Base-by-base conservation (phyloP, 1,284 basidiomycete species). In the Veloboletus limbatus region DNA sequence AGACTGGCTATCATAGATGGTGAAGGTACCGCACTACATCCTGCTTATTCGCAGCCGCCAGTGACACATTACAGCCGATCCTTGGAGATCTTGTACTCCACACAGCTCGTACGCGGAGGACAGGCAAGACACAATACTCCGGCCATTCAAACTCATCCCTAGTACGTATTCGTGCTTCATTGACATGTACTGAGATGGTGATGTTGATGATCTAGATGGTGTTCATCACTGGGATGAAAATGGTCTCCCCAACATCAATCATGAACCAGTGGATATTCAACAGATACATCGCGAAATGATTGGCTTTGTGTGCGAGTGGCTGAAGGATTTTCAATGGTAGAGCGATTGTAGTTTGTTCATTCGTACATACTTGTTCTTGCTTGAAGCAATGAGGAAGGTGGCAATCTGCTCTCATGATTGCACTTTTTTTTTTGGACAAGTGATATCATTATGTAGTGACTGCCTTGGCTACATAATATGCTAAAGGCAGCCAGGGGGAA, bases 141-240 rank as follows among this genome's bases (percentile, higher is more conserved):
- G 78, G 40, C 95, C 95, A 0, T 92, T 94, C 70, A 93, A 94
- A 65, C 58, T 96, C 41, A 97, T 98, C 49, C 83, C 83, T n/a
- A 75, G 89, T 90, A 55, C 32, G 81, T 71, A 21, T 43, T 11
- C 17, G 3, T 20, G 8, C 35, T 40, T 20, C 22, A 9, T 37
- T 25, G 22, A 35, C 11, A 39, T 49, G 22, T 38, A 27, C 52
- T 42, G 9, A 51, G 11, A 32, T 14, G 6, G 9, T 17, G 8
- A 8, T 27, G 20, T 14, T 6, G 14, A 25, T 36, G 39, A 6
- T 40, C 37, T 39, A 90, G 87, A 81, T 48, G 92, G 78, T 16
- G 89, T 95, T 3, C 93, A 97, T 63, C 93, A 96, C 60, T 96
- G 85, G 59, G 93, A 96, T 57, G 90, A 94, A 69, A 87, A 88